Evolutionary conservation across 345 rosid genomes (phyloP), one percentile per base, ranked within the genome.

Genomic region (Combretum micranthum): DNA sequence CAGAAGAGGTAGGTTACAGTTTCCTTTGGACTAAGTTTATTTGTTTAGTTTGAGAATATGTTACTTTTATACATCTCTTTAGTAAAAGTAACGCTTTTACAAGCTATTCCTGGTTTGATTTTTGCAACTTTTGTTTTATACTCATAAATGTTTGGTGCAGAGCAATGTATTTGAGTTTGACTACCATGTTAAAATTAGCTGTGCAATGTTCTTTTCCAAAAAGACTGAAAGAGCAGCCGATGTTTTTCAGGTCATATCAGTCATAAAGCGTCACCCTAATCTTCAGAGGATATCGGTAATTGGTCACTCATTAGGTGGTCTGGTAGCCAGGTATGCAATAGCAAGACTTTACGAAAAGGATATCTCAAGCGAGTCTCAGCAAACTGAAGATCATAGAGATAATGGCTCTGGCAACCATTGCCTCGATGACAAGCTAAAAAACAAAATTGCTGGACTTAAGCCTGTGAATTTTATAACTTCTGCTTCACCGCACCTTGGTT

Each of bases 401-500:
- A 64, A 76, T 50, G 65, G 60, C 42, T 21, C 19, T 51, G 68
- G 53, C 53, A 86, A 78, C 50, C 45, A 37, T 44, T 43, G 48
- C 52, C 42, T 19, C 2, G 56, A 75, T 43, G 77, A 72, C 56
- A 79, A 72, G 57, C 59, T 45, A 19, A 69, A 58, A 69, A 76
- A 68, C 49, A 84, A 63, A 69, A 86, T 91, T 60, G 90, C 85
- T 44, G 95, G 95, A 65, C 66, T 91, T 60, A 88, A 84, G 64
- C 95, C 98, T 53, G 37, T 81, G 64, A 82, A 75, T 71, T 91
- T 91, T 68, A 83, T 91, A 67, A 91, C 96, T 21, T 70, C 70
- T 68, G 98, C 98, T 22, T 76, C 83, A 1, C 98, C 98, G 25
- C 96, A 91, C 73, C 95, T 91, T 57, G 98, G 96, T 65, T 85